These are phyloP conservation scores for Aspergillus heteromorphus DNA, from an alignment of 495 filamentous ascomycete species.

Conservation along the genomic window DNA sequence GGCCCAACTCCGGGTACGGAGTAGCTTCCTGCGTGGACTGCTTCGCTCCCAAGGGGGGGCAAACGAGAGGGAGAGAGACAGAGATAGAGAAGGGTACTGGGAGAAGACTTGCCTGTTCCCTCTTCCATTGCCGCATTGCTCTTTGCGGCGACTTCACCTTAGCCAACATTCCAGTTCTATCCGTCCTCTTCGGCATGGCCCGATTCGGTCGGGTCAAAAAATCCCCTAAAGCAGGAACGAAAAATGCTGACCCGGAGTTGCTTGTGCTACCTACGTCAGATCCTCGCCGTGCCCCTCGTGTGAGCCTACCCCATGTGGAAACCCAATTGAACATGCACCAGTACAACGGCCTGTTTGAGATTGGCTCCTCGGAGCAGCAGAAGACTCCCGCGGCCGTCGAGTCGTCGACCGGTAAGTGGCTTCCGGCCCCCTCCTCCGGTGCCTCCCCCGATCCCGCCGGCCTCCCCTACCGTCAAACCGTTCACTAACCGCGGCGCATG, in stretches of 20 bases:
- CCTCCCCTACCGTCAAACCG: not conserved
- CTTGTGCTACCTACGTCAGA: slow-evolving; percentile 18
- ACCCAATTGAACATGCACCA: slow-evolving; percentile 44
- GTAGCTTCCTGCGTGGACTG: not conserved
- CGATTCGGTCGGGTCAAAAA: slow-evolving; percentile 30
- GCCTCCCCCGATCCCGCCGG: not conserved
- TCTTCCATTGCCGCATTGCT: slow-evolving; percentile 2
- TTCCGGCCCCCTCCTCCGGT: not conserved
- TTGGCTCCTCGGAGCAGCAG: slow-evolving; percentile 18
- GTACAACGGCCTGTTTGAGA: slow-evolving; percentile 33
- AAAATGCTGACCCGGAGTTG: slow-evolving; percentile 25
- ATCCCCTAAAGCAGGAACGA: slow-evolving; percentile 18
- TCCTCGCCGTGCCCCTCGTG: slow-evolving; percentile 27
- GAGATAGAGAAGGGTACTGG: not conserved
- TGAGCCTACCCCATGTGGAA: slow-evolving; percentile 41
- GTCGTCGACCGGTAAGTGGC: slow-evolving; percentile 19
- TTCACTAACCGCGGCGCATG: slow-evolving; percentile 1
- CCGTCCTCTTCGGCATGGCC: slow-evolving; percentile 19
- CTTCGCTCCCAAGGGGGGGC: not conserved
- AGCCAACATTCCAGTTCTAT: slow-evolving; percentile 5
- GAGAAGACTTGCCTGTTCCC: not conserved
- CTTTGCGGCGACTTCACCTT: slow-evolving; percentile 2
- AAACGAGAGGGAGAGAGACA: too few relatives aligned
- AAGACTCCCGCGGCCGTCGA: slow-evolving; percentile 7
- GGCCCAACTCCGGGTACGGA: not conserved